Evolutionary conservation across 2,329 filamentous ascomycete genomes (phyloP).

Genomic region (Harringtonia lauricola): DNA sequence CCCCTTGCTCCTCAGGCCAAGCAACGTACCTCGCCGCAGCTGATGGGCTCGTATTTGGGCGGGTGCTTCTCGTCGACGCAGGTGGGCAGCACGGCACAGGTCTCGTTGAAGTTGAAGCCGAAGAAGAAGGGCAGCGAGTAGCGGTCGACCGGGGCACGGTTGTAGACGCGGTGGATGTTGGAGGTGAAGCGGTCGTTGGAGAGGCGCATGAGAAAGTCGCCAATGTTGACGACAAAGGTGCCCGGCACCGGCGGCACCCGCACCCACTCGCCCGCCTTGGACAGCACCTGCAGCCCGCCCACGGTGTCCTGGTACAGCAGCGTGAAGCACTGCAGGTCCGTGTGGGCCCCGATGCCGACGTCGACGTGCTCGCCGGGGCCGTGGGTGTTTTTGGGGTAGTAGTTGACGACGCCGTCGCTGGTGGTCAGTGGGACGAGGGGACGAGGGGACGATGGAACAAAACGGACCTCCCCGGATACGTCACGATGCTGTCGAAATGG

Average conservation of each 20-base stretch:
- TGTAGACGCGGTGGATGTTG: conserved; percentile 9
- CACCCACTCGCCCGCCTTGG: conserved; percentile 5
- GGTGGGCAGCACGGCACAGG: conserved; percentile 12
- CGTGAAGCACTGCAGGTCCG: conserved; percentile 38
- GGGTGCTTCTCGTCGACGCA: neutral
- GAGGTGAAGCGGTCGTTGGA: conserved; percentile 8
- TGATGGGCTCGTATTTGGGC: too few species aligned
- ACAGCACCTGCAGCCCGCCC: conserved; percentile 9
- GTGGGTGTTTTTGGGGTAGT: conserved; percentile 20
- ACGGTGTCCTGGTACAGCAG: conserved; percentile 7
- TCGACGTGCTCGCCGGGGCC: conserved; percentile 5
- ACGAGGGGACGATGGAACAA: too few species aligned
- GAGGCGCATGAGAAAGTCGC: conserved; percentile 9
- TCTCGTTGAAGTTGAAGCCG: conserved; percentile 8
- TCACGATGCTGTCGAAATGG: conserved; percentile 42
- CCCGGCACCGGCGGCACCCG: conserved; percentile 1
- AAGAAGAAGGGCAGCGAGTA: conserved; percentile 11
- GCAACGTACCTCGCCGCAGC: too few species aligned
- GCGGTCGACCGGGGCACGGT: conserved; percentile 6
- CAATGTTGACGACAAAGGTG: conserved; percentile 8
- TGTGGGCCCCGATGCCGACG: conserved; percentile 44
- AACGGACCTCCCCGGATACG: conserved; percentile 31
- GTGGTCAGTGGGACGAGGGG: too few species aligned
- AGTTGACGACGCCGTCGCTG: conserved; percentile 28
- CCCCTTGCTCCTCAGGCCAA: too few species aligned